These are phyloP conservation scores for Colletotrichum theobromicola DNA, from an alignment of 2,329 filamentous ascomycete species.

Conservation along the genomic window DNA sequence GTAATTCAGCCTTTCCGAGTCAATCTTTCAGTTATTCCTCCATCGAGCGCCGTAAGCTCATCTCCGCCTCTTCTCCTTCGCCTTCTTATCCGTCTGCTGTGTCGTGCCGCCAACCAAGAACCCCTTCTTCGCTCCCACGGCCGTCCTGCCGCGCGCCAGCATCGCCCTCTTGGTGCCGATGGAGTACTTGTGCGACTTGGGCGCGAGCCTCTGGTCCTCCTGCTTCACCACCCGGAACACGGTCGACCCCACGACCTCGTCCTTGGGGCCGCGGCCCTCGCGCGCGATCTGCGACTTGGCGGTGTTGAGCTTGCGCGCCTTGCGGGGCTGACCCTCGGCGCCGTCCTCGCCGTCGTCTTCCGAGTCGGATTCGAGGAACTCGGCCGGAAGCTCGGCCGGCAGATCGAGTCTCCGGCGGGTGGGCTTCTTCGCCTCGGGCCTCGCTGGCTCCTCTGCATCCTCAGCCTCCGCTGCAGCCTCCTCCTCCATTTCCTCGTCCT, in stretches of 20 bases:
- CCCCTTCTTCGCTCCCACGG: constrained; percentile 41
- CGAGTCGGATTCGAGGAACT: constrained; percentile 59
- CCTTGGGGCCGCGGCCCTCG: constrained; percentile 39
- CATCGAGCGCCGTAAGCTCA: not conserved
- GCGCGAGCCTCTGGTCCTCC: constrained; percentile 53
- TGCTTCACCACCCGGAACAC: constrained; percentile 55
- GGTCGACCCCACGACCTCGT: constrained; percentile 57
- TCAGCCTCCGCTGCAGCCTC: constrained; percentile 23
- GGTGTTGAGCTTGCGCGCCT: constrained; percentile 49
- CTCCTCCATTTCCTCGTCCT: constrained; percentile 2
- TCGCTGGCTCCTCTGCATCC: too few relatives aligned
- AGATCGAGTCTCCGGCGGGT: constrained; percentile 34
- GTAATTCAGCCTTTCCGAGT: not conserved
- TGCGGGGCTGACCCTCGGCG: constrained; percentile 31
- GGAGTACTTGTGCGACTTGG: constrained; percentile 49
- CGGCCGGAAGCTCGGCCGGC: constrained; percentile 55
- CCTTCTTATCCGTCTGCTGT: not conserved
- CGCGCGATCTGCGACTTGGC: constrained; percentile 42
- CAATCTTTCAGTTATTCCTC: not conserved
- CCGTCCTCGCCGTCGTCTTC: constrained; percentile 41
- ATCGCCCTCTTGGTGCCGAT: constrained; percentile 48
- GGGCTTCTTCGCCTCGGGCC: too few relatives aligned
- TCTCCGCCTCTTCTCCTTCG: not conserved
- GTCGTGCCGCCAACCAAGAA: constrained; percentile 43
- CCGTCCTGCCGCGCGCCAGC: constrained; percentile 47